Conservation (phyloP, 768 basidiomycete genomes). For the Kwoniella heveanensis region DNA sequence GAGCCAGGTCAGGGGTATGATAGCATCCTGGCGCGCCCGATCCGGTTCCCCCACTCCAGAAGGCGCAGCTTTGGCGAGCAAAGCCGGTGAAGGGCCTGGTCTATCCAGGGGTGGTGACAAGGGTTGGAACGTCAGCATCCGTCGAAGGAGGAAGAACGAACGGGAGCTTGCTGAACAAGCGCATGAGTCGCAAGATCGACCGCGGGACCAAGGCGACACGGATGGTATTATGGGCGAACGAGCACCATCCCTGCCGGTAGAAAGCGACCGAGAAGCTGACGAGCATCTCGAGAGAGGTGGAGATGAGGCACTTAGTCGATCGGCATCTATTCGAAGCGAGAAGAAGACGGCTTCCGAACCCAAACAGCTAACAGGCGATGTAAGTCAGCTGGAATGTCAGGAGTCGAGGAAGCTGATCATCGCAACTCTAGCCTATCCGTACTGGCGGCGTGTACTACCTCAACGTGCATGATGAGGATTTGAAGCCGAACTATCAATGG, state of each 20-base stretch:
- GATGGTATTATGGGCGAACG: neutral
- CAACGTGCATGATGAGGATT: slow-evolving; percentile 84
- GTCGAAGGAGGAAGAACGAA: slow-evolving; percentile 32
- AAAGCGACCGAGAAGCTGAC: neutral
- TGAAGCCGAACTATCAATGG: slow-evolving; percentile 64
- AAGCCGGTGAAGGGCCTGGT: slow-evolving; percentile 12
- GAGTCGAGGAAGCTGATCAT: neutral
- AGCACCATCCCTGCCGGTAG: neutral
- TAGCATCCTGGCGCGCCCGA: slow-evolving; percentile 44
- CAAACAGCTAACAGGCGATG: slow-evolving; percentile 30
- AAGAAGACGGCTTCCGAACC: slow-evolving; percentile 16
- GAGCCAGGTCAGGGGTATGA: slow-evolving; percentile 36
- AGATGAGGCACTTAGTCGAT: slow-evolving; percentile 11
- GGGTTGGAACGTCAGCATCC: slow-evolving; percentile 48
- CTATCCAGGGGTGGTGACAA: slow-evolving; percentile 26
- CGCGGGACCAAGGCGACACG: neutral
- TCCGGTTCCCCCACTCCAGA: slow-evolving; percentile 38
- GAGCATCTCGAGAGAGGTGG: neutral
- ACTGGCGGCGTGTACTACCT: slow-evolving; percentile 88
- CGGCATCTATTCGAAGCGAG: slow-evolving; percentile 17
- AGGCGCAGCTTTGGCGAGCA: slow-evolving; percentile 29
- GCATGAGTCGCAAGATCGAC: slow-evolving; percentile 10
- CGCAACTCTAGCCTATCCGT: slow-evolving; percentile 68
- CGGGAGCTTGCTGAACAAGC: slow-evolving; percentile 33
- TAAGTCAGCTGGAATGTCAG: slow-evolving; percentile 15